Percentiles rank a stretch among this genome's conserved stretches.
These are phyloP conservation scores for Solanum pinnatisectum DNA, from an alignment of 257 asterid genomes.

Conservation along the genomic window DNA sequence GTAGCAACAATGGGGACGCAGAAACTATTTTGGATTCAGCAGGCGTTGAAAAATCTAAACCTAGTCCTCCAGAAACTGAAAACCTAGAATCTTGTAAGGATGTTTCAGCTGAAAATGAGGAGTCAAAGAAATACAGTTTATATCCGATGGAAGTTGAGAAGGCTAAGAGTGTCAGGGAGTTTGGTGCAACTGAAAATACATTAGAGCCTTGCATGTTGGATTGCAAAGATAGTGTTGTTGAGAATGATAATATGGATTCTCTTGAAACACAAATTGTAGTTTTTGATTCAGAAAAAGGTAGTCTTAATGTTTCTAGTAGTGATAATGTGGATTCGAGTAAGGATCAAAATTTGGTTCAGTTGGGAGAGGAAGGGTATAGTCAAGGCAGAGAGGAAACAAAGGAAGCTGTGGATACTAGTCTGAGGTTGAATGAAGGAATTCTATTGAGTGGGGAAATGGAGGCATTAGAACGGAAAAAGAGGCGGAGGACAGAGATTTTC, in stretches of 20 bases:
- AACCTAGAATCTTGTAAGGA: conserved; percentile 4
- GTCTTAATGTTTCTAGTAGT: not conserved
- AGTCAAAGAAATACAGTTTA: not conserved
- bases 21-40: not conserved
- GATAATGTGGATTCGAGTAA: not conserved
- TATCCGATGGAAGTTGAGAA: conserved; percentile 10
- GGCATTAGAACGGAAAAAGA: conserved; percentile 43
- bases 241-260: conserved; percentile 1
- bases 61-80: not conserved
- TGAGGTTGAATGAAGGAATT: conserved; percentile 15
- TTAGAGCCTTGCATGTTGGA: not conserved
- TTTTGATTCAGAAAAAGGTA: not conserved
- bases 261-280: not conserved
- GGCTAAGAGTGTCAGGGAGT: not conserved
- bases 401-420: conserved; percentile 16
- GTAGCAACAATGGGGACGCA: not conserved
- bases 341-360: conserved; percentile 4
- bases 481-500: conserved; percentile 51
- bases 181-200: not conserved
- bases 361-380: conserved; percentile 2
- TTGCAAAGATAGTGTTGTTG: not conserved
- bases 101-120: conserved; percentile 4
- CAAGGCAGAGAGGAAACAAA: not conserved
- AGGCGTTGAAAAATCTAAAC: not conserved
- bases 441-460: conserved; percentile 42